These are phyloP conservation scores for Microcos paniculata DNA, from an alignment of 345 rosid genomes.

Conservation along the genomic window DNA sequence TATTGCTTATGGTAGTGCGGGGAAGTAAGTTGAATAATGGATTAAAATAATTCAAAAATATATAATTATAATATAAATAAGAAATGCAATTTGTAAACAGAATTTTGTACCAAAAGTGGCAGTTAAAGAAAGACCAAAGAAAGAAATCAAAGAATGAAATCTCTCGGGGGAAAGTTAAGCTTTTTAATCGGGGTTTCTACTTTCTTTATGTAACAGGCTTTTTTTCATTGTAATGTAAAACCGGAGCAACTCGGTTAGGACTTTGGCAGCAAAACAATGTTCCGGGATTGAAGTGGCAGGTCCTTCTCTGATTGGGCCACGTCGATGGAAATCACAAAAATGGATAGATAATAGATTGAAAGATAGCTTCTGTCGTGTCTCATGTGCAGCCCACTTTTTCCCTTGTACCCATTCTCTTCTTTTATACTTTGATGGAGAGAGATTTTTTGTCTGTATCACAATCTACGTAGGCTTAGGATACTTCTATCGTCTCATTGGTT, in stretches of 20 bases:
- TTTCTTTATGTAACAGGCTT: background rate
- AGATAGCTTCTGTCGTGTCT: background rate
- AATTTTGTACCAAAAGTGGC: background rate
- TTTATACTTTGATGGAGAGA: background rate
- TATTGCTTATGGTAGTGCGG: background rate
- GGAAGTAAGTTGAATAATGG: background rate
- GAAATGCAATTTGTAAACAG: background rate
- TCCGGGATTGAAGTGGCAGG: background rate
- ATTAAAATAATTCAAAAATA: background rate
- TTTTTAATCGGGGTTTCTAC: background rate
- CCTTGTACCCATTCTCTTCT: background rate
- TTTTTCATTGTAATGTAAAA: background rate
- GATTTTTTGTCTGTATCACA: background rate
- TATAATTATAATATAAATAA: background rate
- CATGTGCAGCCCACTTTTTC: background rate
- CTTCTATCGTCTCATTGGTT: background rate
- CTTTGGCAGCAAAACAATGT: background rate
- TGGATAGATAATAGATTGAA: slow-evolving; percentile 46
- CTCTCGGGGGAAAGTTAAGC: background rate
- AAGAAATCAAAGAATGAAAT: background rate
- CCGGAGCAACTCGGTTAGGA: background rate
- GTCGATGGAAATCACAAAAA: slow-evolving; percentile 37
- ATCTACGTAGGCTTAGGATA: background rate
- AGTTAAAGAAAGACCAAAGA: background rate
- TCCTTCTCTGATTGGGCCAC: slow-evolving; percentile 46